A percentile compares a stretch with the other conserved stretches of the same genome.
Evolutionary conservation across 305 asterid genomes (phyloP).

Genomic region (Solanum hybrid): DNA sequence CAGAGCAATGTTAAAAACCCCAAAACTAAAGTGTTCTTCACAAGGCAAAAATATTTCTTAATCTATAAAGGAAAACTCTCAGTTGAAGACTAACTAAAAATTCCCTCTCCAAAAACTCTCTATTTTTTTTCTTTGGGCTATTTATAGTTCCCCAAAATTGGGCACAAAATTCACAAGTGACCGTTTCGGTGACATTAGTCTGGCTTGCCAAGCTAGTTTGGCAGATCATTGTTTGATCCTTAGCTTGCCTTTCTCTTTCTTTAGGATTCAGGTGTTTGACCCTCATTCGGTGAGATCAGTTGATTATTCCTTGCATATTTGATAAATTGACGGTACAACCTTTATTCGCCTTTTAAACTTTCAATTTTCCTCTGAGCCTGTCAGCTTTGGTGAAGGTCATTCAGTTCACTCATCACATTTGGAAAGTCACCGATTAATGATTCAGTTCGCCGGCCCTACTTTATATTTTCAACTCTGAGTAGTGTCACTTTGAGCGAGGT

Average conservation of each 20-base stretch:
- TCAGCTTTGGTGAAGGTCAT: not conserved
- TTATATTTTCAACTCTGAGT: not conserved
- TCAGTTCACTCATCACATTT: not conserved
- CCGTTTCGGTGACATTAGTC: not conserved
- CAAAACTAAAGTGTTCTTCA: not conserved
- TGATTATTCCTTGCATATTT: not conserved
- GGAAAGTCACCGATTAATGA: not conserved
- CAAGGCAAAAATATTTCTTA: not conserved
- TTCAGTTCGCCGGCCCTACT: not conserved
- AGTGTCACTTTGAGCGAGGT: not conserved
- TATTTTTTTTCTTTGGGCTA: not conserved
- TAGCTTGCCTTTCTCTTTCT: not conserved
- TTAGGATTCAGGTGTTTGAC: not conserved
- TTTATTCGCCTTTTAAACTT: not conserved
- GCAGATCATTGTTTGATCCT: not conserved
- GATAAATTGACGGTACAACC: not conserved
- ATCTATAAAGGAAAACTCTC: not conserved
- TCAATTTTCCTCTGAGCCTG: not conserved
- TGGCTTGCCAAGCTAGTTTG: not conserved
- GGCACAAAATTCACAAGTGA: not conserved
- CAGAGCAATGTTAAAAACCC: not conserved
- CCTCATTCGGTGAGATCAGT: not conserved
- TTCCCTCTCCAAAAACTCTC: not conserved
- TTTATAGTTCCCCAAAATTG: not conserved
- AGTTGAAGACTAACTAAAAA: not conserved